Evolutionary conservation across 1,284 basidiomycete genomes (phyloP).

Genomic region (Volvariella surrecta): DNA sequence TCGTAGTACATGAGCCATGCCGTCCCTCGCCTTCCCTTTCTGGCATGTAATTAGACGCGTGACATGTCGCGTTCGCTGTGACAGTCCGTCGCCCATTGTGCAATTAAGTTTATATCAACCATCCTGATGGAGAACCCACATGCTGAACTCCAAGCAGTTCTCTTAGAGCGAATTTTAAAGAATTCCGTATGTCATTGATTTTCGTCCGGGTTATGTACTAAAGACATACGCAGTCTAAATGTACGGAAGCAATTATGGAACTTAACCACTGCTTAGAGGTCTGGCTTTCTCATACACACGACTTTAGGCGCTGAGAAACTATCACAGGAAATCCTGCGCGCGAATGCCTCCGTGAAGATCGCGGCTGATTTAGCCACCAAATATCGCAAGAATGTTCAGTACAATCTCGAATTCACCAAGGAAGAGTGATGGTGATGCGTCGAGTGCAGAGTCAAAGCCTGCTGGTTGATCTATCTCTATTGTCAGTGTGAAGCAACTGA

Average conservation of each 20-base stretch:
- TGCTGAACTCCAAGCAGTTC: slow-evolving; percentile 82
- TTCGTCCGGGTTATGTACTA: slow-evolving; percentile 4
- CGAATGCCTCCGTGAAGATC: slow-evolving; percentile 63
- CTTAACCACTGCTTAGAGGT: slow-evolving; percentile 75
- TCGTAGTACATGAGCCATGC: background rate
- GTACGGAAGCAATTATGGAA: slow-evolving; percentile 74
- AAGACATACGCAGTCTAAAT: slow-evolving; percentile 49
- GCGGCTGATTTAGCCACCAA: slow-evolving; percentile 74
- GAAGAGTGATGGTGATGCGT: slow-evolving; percentile 15
- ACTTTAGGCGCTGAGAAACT: background rate
- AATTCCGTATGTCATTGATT: slow-evolving; percentile 52
- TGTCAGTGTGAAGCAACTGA: too few species aligned
- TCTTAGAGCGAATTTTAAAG: slow-evolving; percentile 85
- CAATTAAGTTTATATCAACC: slow-evolving; percentile 5
- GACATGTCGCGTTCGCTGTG: background rate
- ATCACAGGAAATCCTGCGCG: slow-evolving; percentile 58
- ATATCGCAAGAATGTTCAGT: slow-evolving; percentile 81
- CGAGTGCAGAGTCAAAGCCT: slow-evolving; percentile 1
- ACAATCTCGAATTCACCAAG: slow-evolving; percentile 69
- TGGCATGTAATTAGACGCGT: slow-evolving; percentile 2
- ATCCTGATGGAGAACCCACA: slow-evolving; percentile 80
- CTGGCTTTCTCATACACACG: slow-evolving; percentile 11
- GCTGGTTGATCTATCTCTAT: too few species aligned
- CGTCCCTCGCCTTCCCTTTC: background rate
- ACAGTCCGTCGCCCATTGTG: slow-evolving; percentile 8